Base-by-base conservation (phyloP, 257 asterid genomes). In the Agastache rugosa region DNA sequence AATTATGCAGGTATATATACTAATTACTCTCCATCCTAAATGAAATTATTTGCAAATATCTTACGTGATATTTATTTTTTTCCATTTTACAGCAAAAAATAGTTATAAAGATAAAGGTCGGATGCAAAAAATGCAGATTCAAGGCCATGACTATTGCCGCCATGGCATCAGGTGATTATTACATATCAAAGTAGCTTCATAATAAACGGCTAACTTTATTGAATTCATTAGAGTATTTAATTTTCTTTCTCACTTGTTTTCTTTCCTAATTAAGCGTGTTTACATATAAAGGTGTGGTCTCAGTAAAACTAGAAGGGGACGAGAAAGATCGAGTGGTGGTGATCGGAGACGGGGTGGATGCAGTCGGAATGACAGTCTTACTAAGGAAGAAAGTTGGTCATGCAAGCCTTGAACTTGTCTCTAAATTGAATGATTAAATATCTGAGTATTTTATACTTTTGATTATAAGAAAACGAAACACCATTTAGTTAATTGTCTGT, bases 61-160 rank as follows among this genome's bases (percentile, higher is more conserved):
- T 9, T 7, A 65, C 8, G 10, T 65, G 9, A 48, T 11, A 55
- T 34, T 66, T 4, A 0, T 19, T 8, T 60, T 15, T 22, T 50
- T 34, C n/a, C 15, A n/a, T 53, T 47, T 11, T 69, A 22, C 84
- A 76, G 77, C 86, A 85, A 71, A 79, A 58, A 53, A 81, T 83
- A 42, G 77, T 77, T 6, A 79, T 85, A 59, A 76, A 55, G 47
- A 81, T 81, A 29, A 75, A 78, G 34, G 55, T 74, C 37, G 67
- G 73, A n/a, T 81, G 86, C 86, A 66, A 78, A 4, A 85, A 79
- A 72, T 83, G 90, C 77, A 77, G 73, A 81, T 67, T 83, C 75
- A 85, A 76, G 78, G 82, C 83, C 58, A 72, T 85, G 88, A 83
- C 64, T 69, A 82, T 86, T 64, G 88, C 87, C 6, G 88, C 88